phyloP scores from a whole-genome alignment of 495 filamentous ascomycete species.

The Cudoniella acicularis region DNA sequence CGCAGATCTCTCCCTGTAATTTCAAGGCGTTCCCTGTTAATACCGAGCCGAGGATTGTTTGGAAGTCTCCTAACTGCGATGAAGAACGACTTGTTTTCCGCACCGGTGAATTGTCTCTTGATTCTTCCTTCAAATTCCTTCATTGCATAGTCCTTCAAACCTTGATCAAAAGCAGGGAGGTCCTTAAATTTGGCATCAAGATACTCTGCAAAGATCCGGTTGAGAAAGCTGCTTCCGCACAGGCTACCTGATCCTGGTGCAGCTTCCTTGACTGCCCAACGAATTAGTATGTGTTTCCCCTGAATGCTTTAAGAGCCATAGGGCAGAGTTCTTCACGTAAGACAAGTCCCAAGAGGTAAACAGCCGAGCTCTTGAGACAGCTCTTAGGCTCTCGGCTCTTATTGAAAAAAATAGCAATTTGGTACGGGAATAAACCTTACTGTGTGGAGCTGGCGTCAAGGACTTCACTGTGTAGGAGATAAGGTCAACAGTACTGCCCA shows the following conservation, averaged over 20 bases:
- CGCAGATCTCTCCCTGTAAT: constrained; percentile 29
- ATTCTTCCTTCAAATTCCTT: constrained; percentile 31
- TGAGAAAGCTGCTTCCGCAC: constrained; percentile 56
- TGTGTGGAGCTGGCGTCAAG: constrained; percentile 40
- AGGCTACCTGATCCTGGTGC: constrained; percentile 47
- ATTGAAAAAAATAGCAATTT: too few species aligned
- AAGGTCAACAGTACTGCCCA: constrained; percentile 52
- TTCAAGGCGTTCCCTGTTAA: constrained; percentile 29
- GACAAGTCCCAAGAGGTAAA: too few species aligned
- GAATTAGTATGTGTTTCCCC: too few species aligned
- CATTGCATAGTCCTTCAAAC: constrained; percentile 33
- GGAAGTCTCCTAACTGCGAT: constrained; percentile 30
- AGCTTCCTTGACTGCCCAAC: constrained; percentile 42
- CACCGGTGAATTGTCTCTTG: constrained; percentile 5
- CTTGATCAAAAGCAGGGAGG: constrained; percentile 32
- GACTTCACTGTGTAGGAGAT: constrained; percentile 53
- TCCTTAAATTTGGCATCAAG: constrained; percentile 35
- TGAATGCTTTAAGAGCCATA: too few species aligned
- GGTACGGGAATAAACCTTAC: too few species aligned
- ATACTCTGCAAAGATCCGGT: constrained; percentile 42
- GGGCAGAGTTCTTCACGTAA: too few species aligned
- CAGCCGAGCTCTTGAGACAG: too few species aligned
- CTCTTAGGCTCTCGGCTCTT: too few species aligned
- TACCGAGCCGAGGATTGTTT: constrained; percentile 28
- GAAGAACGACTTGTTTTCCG: constrained; percentile 32